phyloP scores from a whole-genome alignment of 345 rosid species.

The Bruguiera gymnorhiza region DNA sequence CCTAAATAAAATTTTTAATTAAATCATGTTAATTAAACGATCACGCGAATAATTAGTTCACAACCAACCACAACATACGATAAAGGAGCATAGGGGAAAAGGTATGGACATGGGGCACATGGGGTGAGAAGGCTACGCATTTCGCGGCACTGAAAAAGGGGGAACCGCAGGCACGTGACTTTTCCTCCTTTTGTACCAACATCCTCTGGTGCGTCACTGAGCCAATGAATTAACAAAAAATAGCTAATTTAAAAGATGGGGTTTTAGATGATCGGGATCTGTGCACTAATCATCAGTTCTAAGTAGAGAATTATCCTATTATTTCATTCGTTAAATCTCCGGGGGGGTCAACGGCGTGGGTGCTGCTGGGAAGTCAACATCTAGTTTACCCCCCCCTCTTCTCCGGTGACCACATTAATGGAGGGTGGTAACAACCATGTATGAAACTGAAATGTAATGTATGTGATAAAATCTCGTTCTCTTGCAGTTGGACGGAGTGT shows the following conservation, averaged over 20 bases:
- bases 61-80: no score
- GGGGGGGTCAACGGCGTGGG: constrained; percentile 5
- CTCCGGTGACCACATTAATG: constrained; percentile 8
- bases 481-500: no score
- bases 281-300: constrained; percentile 52
- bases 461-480: no score
- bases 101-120: constrained; percentile 11
- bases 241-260: background rate
- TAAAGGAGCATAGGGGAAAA: no score
- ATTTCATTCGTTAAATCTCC: background rate
- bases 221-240: no score
- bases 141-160: constrained; percentile 22
- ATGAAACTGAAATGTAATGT: no score
- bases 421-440: no score
- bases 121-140: constrained; percentile 27
- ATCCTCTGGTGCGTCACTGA: constrained; percentile 16
- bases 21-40: no score
- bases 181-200: constrained; percentile 33
- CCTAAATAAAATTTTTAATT: background rate
- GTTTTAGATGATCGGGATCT: constrained; percentile 39
- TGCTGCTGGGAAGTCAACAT: constrained; percentile 23
- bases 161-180: constrained; percentile 34
- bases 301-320: background rate
- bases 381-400: background rate
- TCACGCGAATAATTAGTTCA: no score